Base-by-base conservation (phyloP, 2,329 filamentous ascomycete species). In the Alternaria gansuensis region DNA sequence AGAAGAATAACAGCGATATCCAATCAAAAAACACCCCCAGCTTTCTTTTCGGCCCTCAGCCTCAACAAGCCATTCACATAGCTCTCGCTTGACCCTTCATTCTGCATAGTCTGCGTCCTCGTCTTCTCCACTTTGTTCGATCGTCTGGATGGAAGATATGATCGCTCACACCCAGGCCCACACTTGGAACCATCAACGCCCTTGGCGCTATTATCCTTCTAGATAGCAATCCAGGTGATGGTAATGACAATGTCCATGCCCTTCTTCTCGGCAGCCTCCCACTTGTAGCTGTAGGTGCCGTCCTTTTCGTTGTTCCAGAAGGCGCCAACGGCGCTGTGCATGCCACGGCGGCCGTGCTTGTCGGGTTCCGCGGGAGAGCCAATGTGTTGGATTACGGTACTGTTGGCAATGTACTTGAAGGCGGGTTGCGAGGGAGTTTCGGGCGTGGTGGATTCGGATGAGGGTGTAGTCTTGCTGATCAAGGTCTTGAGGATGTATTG, bases 391-490 rank as follows among this genome's bases (percentile, higher is more conserved):
- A 98, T 96, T 75, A 98, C 97, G 67, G 94, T 98, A 83, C 92
- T 96, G 85, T 97, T 98, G 81, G 96, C 93, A 69, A 93, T 92
- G 81, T 94, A 98, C 81, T 98, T 98, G 87, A 89, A 97, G 14
- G 82, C 79, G 5, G 91, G 89, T 26, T 86, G 82, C 28, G 83
- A 79, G 44, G 54, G 40, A 4, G 65, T 54, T 31, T 52, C 54
- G 23, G 57, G 41, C 31, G 34, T 50, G 14, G 54, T 26, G 41
- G 60, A 39, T 60, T 83, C 81, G 62, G 83, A 80, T 46, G 83
- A 77, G 17, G 86, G 84, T 17, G 85, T 87, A 50, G 89, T 88
- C 76, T 93, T 90, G 67, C 89, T 88, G 78, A 94, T 92, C 66
- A 94, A 84, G 51, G 88, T 84, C 74, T 90, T 88, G 65, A 95